Base-by-base conservation (phyloP, 208 protist species). In the Crithidia fasciculata region DNA sequence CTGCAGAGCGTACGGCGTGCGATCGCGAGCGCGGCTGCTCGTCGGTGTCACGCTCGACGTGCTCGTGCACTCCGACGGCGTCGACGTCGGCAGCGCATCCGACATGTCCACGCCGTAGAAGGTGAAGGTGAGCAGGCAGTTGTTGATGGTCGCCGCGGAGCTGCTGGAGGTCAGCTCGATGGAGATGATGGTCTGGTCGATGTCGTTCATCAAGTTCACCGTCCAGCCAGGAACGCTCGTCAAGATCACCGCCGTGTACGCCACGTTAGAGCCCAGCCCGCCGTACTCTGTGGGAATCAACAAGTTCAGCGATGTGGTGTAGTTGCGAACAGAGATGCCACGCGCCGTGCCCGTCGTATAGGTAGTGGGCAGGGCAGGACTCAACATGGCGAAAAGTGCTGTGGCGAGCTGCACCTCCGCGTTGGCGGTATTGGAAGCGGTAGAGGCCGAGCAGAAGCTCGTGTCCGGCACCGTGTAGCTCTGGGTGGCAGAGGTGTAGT, bases 81-180 rank as follows among this genome's bases (percentile, higher is more conserved):
- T 18, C 16, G 28, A 40, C 7, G 57, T 75, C 60, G n/a, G 18
- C 40, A 47, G 44, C 39, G 40, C 28, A 37, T 36, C 58, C 2
- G 70, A 73, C 49, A 72, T 52, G 41, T 83, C 73, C 9, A 16
- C 8, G 18, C 78, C 72, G 16, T 66, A 72, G 55, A 74, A 83
- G 47, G 72, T 58, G 45, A 83, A 69, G 19, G 74, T 80, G 39
- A 83, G 80, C 15, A 68, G 43, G 54, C 78, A 83, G 18, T 55
- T 69, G 41, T 73, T 69, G 16, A 60, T 63, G 3, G 18, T 50
- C 7, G 18, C 59, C 16, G 16, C 40, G 37, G 44, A 9, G 28
- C 6, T 18, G 16, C 7, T 43, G 19, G 66, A 37, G 8, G 62
- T 75, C 28, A 76, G 43, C 55, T 72, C 67, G 7, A 69, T 55